Conservation (phyloP, 805 yeast species). For the Yarrowia porcina region DNA sequence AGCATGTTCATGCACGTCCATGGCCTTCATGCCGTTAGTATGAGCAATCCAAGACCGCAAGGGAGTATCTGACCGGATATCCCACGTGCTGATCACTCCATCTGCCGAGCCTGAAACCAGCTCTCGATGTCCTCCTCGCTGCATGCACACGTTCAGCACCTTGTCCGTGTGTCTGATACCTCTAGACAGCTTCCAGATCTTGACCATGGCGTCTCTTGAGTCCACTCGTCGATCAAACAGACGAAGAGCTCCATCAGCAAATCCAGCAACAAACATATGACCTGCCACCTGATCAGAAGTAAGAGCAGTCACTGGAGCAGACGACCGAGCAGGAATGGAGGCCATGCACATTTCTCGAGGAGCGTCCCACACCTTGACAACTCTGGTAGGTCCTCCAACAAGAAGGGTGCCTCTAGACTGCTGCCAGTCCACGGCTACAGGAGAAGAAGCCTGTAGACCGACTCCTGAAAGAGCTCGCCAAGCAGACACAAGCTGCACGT, state of each 20-base stretch:
- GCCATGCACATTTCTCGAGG: conserved; percentile 82
- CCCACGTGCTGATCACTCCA: conserved; percentile 88
- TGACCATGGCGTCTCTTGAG: conserved; percentile 79
- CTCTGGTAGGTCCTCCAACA: conserved; percentile 92
- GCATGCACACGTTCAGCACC: conserved; percentile 84
- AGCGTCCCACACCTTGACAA: conserved; percentile 94
- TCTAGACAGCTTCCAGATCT: conserved; percentile 56
- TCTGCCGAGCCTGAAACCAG: conserved; percentile 74
- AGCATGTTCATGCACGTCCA: conserved; percentile 93
- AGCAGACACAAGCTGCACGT: conserved; percentile 66
- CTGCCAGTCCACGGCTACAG: conserved; percentile 87
- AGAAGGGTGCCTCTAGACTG: conserved; percentile 87
- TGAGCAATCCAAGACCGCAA: conserved; percentile 62
- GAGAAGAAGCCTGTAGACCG: conserved; percentile 1
- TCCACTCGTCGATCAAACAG: conserved; percentile 88
- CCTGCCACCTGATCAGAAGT: conserved; percentile 97
- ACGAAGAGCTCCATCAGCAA: conserved; percentile 82
- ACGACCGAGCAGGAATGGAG: conserved; percentile 88
- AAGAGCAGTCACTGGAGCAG: conserved; percentile 80
- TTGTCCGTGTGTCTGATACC: conserved; percentile 45
- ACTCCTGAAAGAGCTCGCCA: conserved; percentile 90
- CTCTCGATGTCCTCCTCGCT: conserved; percentile 93
- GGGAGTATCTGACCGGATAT: conserved; percentile 71
- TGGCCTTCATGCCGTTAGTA: conserved; percentile 52
- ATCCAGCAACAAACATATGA: conserved; percentile 83